Evolutionary conservation across 192 early-diverging fungal species (phyloP).

Genomic region (Mortierella alpina): DNA sequence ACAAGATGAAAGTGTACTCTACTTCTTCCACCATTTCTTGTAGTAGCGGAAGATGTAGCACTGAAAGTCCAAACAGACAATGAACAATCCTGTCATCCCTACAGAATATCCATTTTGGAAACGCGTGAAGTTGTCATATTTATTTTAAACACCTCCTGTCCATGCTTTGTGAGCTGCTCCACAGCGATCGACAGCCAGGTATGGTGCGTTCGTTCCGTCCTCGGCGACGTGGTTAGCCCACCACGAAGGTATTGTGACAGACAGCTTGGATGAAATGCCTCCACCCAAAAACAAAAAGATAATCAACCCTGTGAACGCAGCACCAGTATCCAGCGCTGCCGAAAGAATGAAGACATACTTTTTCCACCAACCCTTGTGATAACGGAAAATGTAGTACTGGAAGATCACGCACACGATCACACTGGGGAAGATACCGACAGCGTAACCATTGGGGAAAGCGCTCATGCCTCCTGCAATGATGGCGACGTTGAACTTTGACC

Average conservation of each 20-base stretch:
- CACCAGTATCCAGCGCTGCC: constrained; percentile 72
- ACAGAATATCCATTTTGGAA: constrained; percentile 60
- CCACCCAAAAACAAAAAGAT: constrained; percentile 64
- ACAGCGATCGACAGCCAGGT: constrained; percentile 19
- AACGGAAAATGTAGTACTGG: constrained; percentile 61
- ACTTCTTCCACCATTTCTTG: constrained; percentile 65
- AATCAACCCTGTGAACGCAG: constrained; percentile 58
- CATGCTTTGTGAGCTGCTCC: constrained; percentile 3
- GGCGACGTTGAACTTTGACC: constrained; percentile 64
- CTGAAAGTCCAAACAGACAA: constrained; percentile 59
- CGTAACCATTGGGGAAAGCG: constrained; percentile 59
- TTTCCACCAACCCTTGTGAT: constrained; percentile 63
- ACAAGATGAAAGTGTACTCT: constrained; percentile 77
- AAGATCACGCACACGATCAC: constrained; percentile 57
- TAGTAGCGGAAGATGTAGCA: constrained; percentile 58
- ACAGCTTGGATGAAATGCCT: constrained; percentile 36
- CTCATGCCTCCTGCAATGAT: constrained; percentile 61
- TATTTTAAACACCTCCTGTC: constrained; percentile 11
- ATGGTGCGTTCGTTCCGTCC: constrained; percentile 4
- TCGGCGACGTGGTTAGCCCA: constrained; percentile 29
- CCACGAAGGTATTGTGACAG: constrained; percentile 14
- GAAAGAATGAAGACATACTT: constrained; percentile 78
- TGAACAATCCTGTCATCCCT: constrained; percentile 15
- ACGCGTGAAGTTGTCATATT: background rate
- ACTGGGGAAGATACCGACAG: constrained; percentile 34